Evolutionary conservation across 768 basidiomycete species (phyloP).

Genomic region (Panaeolus papilionaceus): DNA sequence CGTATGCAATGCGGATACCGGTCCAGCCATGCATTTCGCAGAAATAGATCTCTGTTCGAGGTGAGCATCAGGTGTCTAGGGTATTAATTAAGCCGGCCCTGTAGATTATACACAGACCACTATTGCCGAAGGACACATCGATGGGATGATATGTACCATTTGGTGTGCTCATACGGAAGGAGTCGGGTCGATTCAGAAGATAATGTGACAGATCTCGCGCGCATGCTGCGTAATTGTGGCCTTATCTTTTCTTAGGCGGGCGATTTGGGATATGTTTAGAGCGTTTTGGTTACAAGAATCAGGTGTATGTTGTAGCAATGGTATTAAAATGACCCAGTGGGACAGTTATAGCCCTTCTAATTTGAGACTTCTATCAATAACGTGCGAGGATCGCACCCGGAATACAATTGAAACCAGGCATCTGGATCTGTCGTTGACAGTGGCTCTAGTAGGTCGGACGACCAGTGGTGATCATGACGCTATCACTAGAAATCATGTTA

Average conservation of each 20-base stretch:
- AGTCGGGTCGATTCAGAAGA: slow-evolving; percentile 2
- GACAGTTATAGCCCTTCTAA: slow-evolving; percentile 8
- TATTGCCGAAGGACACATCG: background rate
- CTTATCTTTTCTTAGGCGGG: slow-evolving; percentile 12
- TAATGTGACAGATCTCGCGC: background rate
- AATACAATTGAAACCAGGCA: background rate
- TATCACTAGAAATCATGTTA: background rate
- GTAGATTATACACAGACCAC: background rate
- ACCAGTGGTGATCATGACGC: background rate
- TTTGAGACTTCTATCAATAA: slow-evolving; percentile 2
- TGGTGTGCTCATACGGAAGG: slow-evolving; percentile 1
- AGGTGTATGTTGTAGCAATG: slow-evolving; percentile 1
- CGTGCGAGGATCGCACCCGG: background rate
- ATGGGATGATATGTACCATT: slow-evolving; percentile 1
- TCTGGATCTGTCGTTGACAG: background rate
- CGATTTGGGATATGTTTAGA: background rate
- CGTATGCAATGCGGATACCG: slow-evolving; percentile 3
- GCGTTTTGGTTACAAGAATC: background rate
- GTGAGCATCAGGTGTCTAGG: background rate
- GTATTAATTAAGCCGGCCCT: background rate
- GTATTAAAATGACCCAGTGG: slow-evolving; percentile 5
- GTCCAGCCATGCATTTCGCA: background rate
- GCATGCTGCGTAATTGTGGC: background rate
- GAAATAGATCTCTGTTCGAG: slow-evolving; percentile 11
- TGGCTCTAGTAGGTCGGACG: background rate